phyloP scores from a whole-genome alignment of 306 rosid species.

The Calophaca sinica region DNA sequence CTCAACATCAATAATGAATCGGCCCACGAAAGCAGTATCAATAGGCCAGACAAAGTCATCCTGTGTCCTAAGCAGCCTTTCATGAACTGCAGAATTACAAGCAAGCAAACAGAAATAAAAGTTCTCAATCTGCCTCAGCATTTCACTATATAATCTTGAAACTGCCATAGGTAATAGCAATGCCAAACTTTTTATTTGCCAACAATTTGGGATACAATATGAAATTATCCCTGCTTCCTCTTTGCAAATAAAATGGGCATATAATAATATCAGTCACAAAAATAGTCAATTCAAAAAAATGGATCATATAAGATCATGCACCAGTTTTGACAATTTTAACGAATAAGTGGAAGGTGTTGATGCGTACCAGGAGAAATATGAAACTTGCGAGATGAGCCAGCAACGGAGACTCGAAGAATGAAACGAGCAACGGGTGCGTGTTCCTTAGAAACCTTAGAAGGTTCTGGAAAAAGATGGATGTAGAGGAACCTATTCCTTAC shows the following conservation, averaged over 20 bases:
- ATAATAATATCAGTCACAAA: no score
- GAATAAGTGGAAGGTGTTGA: no score
- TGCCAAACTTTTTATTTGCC: constrained; percentile 3
- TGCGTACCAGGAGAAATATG: constrained; percentile 67
- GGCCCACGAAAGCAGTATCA: constrained; percentile 69
- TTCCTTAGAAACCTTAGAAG: constrained; percentile 69
- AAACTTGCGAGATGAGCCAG: constrained; percentile 64
- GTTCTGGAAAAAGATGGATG: constrained; percentile 85
- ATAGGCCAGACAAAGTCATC: constrained; percentile 88
- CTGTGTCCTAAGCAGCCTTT: constrained; percentile 66
- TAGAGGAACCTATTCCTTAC: constrained; percentile 73
- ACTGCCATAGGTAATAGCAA: constrained; percentile 8
- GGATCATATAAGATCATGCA: no score
- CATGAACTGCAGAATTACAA: constrained; percentile 63
- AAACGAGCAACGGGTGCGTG: constrained; percentile 83
- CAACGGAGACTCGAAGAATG: constrained; percentile 67
- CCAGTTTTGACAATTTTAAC: no score
- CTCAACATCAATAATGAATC: constrained; percentile 81
- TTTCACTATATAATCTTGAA: constrained; percentile 31
- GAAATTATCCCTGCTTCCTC: constrained; percentile 19
- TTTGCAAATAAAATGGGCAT: not conserved
- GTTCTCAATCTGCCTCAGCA: not conserved
- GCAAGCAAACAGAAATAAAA: constrained; percentile 5
- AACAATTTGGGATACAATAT: not conserved
- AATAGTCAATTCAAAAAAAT: no score